Percentiles rank a stretch among this genome's conserved stretches.
phyloP scores from a whole-genome alignment of 2,329 filamentous ascomycete genomes.

The Epichloe scottii region DNA sequence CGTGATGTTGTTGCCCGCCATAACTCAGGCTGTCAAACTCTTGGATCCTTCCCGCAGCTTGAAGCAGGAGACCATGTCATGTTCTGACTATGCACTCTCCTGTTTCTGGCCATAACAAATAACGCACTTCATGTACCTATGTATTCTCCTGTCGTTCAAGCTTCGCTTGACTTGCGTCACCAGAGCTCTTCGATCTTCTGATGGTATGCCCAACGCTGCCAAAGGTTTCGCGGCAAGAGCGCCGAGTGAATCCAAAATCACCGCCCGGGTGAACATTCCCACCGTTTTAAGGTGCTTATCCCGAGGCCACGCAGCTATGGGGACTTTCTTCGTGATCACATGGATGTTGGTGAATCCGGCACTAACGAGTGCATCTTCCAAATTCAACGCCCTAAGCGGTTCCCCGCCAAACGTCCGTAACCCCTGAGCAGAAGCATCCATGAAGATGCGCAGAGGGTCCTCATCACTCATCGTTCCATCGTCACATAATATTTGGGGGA shows the following conservation, averaged over 20 bases:
- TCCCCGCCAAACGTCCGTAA: constrained; percentile 26
- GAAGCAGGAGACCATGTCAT: background rate
- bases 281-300: constrained; percentile 28
- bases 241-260: constrained; percentile 28
- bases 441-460: constrained; percentile 24
- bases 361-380: constrained; percentile 23
- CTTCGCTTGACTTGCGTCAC: constrained; percentile 19
- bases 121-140: constrained; percentile 31
- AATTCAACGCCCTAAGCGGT: constrained; percentile 20
- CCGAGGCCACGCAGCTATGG: constrained; percentile 32
- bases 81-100: background rate
- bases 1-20: background rate
- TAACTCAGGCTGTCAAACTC: background rate
- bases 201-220: constrained; percentile 22
- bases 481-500: constrained; percentile 29
- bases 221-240: constrained; percentile 30
- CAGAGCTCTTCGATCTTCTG: constrained; percentile 22
- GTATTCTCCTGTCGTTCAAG: constrained; percentile 22
- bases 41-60: background rate
- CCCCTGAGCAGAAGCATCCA: constrained; percentile 18
- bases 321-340: constrained; percentile 29
- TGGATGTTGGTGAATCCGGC: constrained; percentile 33
- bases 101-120: constrained; percentile 32
- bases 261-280: constrained; percentile 31
- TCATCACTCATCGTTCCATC: constrained; percentile 30